These are phyloP conservation scores for Phyllosticta citribraziliensis DNA, from an alignment of 2,329 filamentous ascomycete genomes.

Conservation along the genomic window DNA sequence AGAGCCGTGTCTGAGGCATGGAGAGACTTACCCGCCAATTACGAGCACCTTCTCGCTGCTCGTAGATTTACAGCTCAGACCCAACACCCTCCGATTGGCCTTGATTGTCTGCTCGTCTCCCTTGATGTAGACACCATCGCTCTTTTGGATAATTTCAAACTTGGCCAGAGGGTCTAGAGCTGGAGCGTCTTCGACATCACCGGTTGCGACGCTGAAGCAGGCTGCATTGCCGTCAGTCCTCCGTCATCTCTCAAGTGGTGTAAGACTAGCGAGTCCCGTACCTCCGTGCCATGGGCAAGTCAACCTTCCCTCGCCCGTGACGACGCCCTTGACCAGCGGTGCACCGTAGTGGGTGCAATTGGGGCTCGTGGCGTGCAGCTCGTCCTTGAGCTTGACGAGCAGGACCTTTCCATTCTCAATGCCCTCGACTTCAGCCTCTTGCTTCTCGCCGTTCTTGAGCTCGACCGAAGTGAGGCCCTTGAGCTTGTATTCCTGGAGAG, in stretches of 20 bases:
- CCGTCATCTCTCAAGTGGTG: background rate
- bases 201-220: slow-evolving; percentile 82
- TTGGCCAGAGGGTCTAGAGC: slow-evolving; percentile 76
- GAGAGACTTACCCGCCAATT: slow-evolving; percentile 54
- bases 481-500: slow-evolving; percentile 44
- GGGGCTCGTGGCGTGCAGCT: slow-evolving; percentile 68
- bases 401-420: slow-evolving; percentile 79
- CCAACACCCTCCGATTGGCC: slow-evolving; percentile 60
- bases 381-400: slow-evolving; percentile 66
- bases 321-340: slow-evolving; percentile 73
- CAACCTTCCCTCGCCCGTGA: slow-evolving; percentile 70
- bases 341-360: slow-evolving; percentile 91
- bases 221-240: slow-evolving; percentile 34
- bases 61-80: slow-evolving; percentile 57
- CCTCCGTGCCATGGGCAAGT: slow-evolving; percentile 97
- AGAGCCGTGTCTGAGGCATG: background rate
- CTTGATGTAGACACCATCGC: slow-evolving; percentile 75
- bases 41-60: slow-evolving; percentile 62
- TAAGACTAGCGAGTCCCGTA: slow-evolving; percentile 30
- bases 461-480: slow-evolving; percentile 67
- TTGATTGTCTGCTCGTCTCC: slow-evolving; percentile 74
- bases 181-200: slow-evolving; percentile 91
- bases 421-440: slow-evolving; percentile 84
- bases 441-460: slow-evolving; percentile 71
- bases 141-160: slow-evolving; percentile 71